A percentile compares a stretch with the other conserved stretches of the same genome.
Evolutionary conservation across 2,329 filamentous ascomycete species (phyloP).

Genomic region (Aspergillus aculeatus): DNA sequence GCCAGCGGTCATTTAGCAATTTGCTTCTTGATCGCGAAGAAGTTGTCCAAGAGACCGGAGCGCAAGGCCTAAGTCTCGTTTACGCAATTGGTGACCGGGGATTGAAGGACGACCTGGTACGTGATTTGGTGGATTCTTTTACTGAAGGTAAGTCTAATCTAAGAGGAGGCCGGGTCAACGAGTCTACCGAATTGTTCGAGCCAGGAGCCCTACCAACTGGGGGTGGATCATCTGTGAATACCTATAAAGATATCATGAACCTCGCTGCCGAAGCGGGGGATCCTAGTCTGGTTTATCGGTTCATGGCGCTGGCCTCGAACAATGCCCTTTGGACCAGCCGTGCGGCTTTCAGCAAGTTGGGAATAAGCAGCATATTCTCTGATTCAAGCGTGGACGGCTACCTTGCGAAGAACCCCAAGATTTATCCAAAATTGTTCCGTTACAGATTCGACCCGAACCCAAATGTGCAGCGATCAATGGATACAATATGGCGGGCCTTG

Average conservation of each 20-base stretch:
- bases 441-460: conserved; percentile 94
- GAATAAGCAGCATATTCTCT: conserved; percentile 85
- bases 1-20: conserved; percentile 82
- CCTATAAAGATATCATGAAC: conserved; percentile 95
- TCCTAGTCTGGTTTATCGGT: conserved; percentile 93
- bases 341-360: conserved; percentile 91
- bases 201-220: conserved; percentile 86
- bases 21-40: conserved; percentile 87
- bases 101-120: conserved; percentile 78
- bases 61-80: conserved; percentile 83
- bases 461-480: conserved; percentile 93
- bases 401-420: conserved; percentile 78
- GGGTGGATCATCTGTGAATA: conserved; percentile 84
- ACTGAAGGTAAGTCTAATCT: conserved; percentile 66
- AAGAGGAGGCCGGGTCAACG: conserved; percentile 71
- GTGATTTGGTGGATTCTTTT: conserved; percentile 84
- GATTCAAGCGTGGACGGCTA: conserved; percentile 70
- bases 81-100: conserved; percentile 86
- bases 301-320: conserved; percentile 95
- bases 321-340: conserved; percentile 97
- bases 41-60: conserved; percentile 92
- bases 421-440: conserved; percentile 91
- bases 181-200: conserved; percentile 91
- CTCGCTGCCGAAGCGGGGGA: conserved; percentile 96
- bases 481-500: conserved; percentile 95